Conservation (phyloP, 331 rosid species). For the Pyrus hybrid region DNA sequence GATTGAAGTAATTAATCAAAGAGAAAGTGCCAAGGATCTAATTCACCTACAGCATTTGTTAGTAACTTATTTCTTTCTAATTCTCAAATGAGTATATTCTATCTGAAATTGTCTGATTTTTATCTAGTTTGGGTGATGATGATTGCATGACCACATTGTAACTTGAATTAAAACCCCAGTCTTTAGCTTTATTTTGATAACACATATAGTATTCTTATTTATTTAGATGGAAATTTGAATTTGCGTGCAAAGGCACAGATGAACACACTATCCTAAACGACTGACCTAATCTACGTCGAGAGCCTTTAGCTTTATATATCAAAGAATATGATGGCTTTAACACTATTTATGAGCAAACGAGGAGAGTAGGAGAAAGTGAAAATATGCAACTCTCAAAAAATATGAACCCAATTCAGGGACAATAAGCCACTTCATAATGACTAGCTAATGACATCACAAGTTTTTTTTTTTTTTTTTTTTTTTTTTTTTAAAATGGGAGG, state of each 20-base stretch:
- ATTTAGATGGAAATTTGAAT: too few relatives aligned
- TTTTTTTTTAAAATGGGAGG: background rate
- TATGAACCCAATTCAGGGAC: background rate
- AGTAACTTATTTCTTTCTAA: background rate
- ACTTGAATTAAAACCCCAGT: background rate
- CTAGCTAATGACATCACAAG: constrained; percentile 11
- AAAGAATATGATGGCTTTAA: background rate
- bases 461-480: background rate
- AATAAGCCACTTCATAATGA: background rate
- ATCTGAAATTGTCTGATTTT: background rate
- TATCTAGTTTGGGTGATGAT: background rate
- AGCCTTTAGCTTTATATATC: too few relatives aligned
- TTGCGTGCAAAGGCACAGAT: too few relatives aligned
- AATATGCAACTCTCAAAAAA: background rate
- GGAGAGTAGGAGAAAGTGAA: background rate
- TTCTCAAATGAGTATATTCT: background rate
- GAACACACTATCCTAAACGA: too few relatives aligned
- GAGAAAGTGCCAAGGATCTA: background rate
- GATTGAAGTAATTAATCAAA: background rate
- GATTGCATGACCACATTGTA: background rate
- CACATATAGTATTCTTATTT: too few relatives aligned
- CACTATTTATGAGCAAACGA: background rate
- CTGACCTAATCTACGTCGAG: too few relatives aligned
- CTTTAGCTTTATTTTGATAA: background rate
- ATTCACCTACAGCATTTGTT: background rate